A percentile compares a stretch with the other conserved stretches of the same genome.
Conservation (phyloP, 441 rosid species). For the Gossypium trilobum region DNA sequence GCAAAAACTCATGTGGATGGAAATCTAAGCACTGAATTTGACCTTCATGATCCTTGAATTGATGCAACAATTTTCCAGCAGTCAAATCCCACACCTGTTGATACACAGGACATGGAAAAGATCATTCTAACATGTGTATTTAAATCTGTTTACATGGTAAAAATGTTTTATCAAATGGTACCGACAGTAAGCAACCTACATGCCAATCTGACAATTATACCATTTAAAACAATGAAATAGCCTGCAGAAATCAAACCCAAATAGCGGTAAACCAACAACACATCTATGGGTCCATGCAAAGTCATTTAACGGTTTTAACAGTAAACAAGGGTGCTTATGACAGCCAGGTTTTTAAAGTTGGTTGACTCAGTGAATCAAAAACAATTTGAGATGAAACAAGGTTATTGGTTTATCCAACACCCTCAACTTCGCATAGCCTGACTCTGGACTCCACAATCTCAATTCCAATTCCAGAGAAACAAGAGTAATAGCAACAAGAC, state of each 20-base stretch:
- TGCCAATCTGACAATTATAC: not conserved
- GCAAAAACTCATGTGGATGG: constrained; percentile 93
- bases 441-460: not conserved
- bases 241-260: not conserved
- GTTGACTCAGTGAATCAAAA: not conserved
- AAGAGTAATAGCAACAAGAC: not conserved
- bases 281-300: not conserved
- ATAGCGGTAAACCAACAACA: not conserved
- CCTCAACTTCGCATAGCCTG: not conserved
- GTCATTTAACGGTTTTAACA: not conserved
- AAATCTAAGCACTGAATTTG: constrained; percentile 90
- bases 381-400: not conserved
- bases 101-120: constrained; percentile 9
- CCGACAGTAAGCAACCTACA: not conserved
- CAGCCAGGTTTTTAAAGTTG: not conserved
- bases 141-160: too few relatives aligned
- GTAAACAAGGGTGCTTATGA: not conserved
- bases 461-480: not conserved
- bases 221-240: not conserved
- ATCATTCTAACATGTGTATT: not conserved
- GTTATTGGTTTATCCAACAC: not conserved
- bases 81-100: constrained; percentile 95
- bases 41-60: constrained; percentile 90
- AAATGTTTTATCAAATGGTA: too few relatives aligned
- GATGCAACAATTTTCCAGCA: constrained; percentile 95